Percentiles rank a stretch among this genome's conserved stretches.
These are phyloP conservation scores for Sclerotinia sclerotiorum DNA, from an alignment of 2,329 filamentous ascomycete genomes.

Conservation along the genomic window DNA sequence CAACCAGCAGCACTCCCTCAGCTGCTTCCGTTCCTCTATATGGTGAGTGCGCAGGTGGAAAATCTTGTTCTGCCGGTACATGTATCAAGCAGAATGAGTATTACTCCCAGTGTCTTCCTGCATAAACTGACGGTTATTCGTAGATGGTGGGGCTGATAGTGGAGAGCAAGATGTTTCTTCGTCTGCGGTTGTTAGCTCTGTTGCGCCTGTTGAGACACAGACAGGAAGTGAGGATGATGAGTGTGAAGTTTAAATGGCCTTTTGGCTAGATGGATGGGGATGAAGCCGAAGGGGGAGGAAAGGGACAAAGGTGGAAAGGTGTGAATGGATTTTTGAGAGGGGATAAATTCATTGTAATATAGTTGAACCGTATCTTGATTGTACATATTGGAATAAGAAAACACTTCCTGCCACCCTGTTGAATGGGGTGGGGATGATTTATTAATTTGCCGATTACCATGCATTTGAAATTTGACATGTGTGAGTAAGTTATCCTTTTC, in stretches of 20 bases:
- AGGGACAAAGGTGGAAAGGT: too few species aligned
- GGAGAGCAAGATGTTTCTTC: neutral
- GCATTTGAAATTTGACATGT: neutral
- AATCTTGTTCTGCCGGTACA: constrained; percentile 7
- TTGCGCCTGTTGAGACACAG: neutral
- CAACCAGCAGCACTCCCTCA: neutral
- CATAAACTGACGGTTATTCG: neutral
- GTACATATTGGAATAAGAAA: constrained; percentile 7
- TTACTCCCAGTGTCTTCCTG: constrained; percentile 3
- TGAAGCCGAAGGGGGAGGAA: too few species aligned
- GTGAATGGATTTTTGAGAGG: neutral
- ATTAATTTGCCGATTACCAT: neutral
- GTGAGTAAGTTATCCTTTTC: neutral
- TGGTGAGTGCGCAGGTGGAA: neutral
- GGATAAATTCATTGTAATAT: constrained; percentile 6
- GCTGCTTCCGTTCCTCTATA: constrained; percentile 1
- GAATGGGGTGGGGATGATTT: neutral
- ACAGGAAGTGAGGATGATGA: neutral
- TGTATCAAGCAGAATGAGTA: neutral
- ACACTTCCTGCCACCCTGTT: neutral
- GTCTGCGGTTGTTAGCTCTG: neutral
- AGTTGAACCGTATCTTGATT: constrained; percentile 1
- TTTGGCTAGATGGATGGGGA: too few species aligned
- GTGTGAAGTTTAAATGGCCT: neutral
- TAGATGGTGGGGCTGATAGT: neutral